Conservation (phyloP, 176 grass and related monocot species). For the Chloris gayana region DNA sequence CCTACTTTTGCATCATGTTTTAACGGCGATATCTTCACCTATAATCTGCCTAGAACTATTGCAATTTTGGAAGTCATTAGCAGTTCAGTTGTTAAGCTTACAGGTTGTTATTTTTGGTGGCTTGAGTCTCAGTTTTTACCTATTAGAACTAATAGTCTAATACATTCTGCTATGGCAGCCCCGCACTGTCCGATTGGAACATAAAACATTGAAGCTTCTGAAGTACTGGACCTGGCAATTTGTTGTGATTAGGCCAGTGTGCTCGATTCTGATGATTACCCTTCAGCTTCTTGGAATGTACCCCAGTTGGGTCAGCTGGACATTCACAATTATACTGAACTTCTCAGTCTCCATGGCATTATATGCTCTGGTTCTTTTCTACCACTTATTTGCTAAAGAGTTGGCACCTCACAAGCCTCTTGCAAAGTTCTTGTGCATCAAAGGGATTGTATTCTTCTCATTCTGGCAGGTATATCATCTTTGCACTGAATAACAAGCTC, state of each 20-base stretch:
- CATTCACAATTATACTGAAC: slow-evolving; percentile 88
- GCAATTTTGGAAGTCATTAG: neutral
- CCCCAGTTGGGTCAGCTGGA: slow-evolving; percentile 85
- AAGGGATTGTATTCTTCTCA: slow-evolving; percentile 97
- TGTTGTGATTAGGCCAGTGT: slow-evolving; percentile 87
- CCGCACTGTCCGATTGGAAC: slow-evolving; percentile 72
- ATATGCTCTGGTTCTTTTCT: slow-evolving; percentile 89
- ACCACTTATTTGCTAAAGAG: slow-evolving; percentile 97
- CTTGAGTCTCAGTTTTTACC: slow-evolving; percentile 30
- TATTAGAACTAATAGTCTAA: slow-evolving; percentile 27
- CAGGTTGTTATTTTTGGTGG: slow-evolving; percentile 8
- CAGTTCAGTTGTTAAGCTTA: slow-evolving; percentile 1
- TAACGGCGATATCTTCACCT: neutral
- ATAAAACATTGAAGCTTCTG: slow-evolving; percentile 83
- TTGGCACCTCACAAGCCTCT: slow-evolving; percentile 94
- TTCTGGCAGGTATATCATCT: slow-evolving; percentile 88
- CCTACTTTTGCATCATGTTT: slow-evolving; percentile 7
- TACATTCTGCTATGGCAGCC: slow-evolving; percentile 54
- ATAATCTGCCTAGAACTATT: neutral
- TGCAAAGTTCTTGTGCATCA: slow-evolving; percentile 93
- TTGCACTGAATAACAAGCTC: slow-evolving; percentile 6
- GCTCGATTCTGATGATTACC: slow-evolving; percentile 78
- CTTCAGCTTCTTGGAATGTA: slow-evolving; percentile 92
- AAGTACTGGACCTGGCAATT: slow-evolving; percentile 99
- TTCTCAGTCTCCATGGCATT: slow-evolving; percentile 95